Evolutionary conservation across 176 grass and related monocot species (phyloP), one percentile per base, ranked within the genome.

Genomic region (Phoenix roebelenii): DNA sequence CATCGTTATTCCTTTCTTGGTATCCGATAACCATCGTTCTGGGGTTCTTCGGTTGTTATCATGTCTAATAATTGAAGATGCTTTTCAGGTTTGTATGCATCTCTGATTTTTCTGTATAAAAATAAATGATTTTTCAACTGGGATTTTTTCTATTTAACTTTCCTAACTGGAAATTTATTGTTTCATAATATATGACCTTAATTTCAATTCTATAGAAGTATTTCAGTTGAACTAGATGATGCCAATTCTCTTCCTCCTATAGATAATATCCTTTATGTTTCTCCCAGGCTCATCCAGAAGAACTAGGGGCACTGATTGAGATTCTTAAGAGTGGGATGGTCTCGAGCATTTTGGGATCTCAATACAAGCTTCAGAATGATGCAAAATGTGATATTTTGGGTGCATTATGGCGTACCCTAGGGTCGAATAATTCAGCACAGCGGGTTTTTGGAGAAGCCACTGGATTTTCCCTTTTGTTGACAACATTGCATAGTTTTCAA

Each of bases 271-370:
- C 22, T 25, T 68, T 69, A 58, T 61, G 54, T 55, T 57, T 35
- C 80, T 84, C 70, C 74, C 64, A 99, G 94, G 88, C 84, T 74
- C 94, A 99, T 83, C 82, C 88, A 65, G 94, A 99, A 75, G 94
- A 99, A 76, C 65, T 99, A 70, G 94, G 94, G 23, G 80, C 71
- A 56, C 74, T 99, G 32, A 72, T 99, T 68, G 94, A 99, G 71
- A 93, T 89, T 66, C 83, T 99, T 39, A 99, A 99, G 54, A 89
- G 94, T 53, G 94, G 85, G 53, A 99, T 99, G 88, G 85, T 93
- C 65, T 81, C 94, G 59, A 93, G 84, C 19, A 26, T 81, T 66
- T 84, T 75, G 32, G 94, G 94, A 29, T 89, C 84, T 72, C 94
- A 99, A 51, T 81, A 80, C 77, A 92, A 89, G 66, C 94, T 99